phyloP scores from a whole-genome alignment of 305 asterid species.

The Withania somnifera region DNA sequence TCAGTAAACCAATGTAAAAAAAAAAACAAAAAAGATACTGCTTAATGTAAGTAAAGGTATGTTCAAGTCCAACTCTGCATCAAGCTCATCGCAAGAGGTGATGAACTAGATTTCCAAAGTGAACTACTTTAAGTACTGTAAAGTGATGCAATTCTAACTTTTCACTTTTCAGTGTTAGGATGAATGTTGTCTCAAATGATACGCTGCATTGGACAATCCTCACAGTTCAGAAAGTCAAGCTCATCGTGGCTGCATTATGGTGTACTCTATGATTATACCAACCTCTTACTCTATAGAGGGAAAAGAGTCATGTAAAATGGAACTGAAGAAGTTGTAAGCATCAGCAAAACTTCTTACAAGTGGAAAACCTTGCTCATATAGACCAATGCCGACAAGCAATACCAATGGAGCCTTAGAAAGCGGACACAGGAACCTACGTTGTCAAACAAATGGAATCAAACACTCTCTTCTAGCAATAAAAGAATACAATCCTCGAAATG shows the following conservation, averaged over 20 bases:
- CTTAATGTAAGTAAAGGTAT: background rate
- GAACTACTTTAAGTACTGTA: background rate
- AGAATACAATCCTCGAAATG: background rate
- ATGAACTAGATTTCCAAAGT: background rate
- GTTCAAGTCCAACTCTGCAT: background rate
- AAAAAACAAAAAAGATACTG: background rate
- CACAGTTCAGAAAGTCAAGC: background rate
- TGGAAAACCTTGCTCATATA: slow-evolving; percentile 80
- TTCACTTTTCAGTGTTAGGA: background rate
- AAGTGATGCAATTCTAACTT: background rate
- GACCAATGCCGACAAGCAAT: slow-evolving; percentile 83
- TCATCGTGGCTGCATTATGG: background rate
- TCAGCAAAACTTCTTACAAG: slow-evolving; percentile 34
- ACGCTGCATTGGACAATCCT: background rate
- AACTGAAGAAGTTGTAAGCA: background rate
- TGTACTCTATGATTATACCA: background rate
- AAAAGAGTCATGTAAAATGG: background rate
- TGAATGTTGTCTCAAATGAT: background rate
- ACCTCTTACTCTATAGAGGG: background rate
- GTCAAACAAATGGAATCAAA: slow-evolving; percentile 3
- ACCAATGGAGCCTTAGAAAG: slow-evolving; percentile 87
- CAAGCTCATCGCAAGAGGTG: background rate
- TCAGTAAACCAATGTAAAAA: background rate
- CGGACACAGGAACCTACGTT: slow-evolving; percentile 65
- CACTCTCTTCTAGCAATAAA: background rate